Conservation (phyloP, 2,329 filamentous ascomycete species). For the Aspergillus felis region DNA sequence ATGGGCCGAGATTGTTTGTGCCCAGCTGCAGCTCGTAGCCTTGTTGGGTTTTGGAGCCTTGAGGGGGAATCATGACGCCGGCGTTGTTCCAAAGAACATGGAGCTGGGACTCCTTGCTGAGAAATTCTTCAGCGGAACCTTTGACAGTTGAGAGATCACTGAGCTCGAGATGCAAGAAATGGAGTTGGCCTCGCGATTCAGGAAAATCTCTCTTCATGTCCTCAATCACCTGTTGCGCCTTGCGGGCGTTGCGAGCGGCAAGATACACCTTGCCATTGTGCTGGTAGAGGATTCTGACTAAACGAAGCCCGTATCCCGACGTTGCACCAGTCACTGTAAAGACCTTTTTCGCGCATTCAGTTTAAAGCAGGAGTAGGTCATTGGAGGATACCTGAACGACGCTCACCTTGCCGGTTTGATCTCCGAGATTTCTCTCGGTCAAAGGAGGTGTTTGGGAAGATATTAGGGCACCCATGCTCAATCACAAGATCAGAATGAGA, state of each 20-base stretch:
- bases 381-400: no score
- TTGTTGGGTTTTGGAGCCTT: constrained; percentile 28
- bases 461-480: no score
- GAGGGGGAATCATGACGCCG: constrained; percentile 32
- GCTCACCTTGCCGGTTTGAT: no score
- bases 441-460: no score
- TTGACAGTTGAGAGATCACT: constrained; percentile 15
- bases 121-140: constrained; percentile 31
- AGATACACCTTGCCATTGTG: constrained; percentile 55
- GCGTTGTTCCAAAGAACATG: constrained; percentile 44
- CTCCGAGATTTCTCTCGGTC: no score
- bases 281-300: constrained; percentile 46
- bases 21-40: constrained; percentile 38
- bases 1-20: constrained; percentile 40
- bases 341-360: background rate
- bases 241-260: constrained; percentile 47
- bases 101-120: constrained; percentile 31
- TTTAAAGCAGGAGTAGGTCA: no score
- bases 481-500: no score
- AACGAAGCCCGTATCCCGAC: background rate
- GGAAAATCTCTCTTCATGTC: constrained; percentile 38
- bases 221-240: constrained; percentile 45
- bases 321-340: background rate
- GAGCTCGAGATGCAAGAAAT: constrained; percentile 48
- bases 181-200: constrained; percentile 37